Conservation (phyloP, 768 basidiomycete species). For the Lactifluus echinatus region DNA sequence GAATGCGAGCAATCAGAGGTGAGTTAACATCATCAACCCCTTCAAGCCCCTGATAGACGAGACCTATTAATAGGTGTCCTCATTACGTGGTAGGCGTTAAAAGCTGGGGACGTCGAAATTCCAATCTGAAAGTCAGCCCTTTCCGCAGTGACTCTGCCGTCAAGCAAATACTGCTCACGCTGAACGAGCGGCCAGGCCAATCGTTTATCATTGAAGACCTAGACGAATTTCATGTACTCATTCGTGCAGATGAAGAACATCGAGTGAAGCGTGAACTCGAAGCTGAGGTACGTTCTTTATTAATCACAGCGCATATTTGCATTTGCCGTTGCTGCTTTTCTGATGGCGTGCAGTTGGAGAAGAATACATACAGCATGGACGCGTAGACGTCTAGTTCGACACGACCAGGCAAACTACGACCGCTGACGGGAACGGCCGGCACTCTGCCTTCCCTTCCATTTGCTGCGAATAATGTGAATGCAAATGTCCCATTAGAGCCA, state of each 20-base stretch:
- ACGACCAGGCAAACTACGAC: no score
- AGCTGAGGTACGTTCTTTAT: constrained; percentile 46
- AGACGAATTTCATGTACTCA: constrained; percentile 75
- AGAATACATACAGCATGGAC: constrained; percentile 77
- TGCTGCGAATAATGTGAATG: no score
- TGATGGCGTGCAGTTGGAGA: constrained; percentile 64
- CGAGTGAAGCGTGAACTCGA: constrained; percentile 65
- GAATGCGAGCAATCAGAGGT: constrained; percentile 11
- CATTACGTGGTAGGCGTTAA: constrained; percentile 48
- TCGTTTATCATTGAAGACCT: constrained; percentile 83
- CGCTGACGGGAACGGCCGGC: no score
- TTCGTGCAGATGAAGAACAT: constrained; percentile 76
- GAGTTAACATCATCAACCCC: neutral
- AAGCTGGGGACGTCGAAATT: neutral
- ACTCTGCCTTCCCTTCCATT: no score
- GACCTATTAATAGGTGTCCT: constrained; percentile 46
- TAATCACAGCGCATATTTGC: neutral
- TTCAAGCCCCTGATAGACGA: neutral
- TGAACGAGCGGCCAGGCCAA: constrained; percentile 59
- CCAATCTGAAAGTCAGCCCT: neutral
- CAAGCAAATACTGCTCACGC: constrained; percentile 74
- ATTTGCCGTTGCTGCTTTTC: no score
- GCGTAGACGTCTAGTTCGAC: constrained; percentile 13
- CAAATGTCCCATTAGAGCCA: no score
- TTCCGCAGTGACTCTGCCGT: constrained; percentile 70